Evolutionary conservation across 345 rosid genomes (phyloP).

Genomic region (Psidium guajava): DNA sequence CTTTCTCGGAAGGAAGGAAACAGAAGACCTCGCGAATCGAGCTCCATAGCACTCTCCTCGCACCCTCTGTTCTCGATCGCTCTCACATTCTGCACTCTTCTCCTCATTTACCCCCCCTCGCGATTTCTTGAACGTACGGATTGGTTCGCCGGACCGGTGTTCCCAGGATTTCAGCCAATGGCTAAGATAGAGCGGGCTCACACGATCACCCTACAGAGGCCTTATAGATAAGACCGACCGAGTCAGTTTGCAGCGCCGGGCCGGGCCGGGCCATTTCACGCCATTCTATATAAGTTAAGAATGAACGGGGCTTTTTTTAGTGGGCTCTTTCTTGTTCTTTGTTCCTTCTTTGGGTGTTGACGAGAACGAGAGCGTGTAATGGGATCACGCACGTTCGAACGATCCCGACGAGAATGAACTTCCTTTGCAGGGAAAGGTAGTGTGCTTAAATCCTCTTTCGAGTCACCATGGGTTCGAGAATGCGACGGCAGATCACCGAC

Average conservation of each 20-base stretch:
- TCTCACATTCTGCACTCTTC: slow-evolving; percentile 30
- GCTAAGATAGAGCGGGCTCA: neutral
- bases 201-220: neutral
- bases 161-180: neutral
- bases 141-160: neutral
- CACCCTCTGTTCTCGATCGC: slow-evolving; percentile 52
- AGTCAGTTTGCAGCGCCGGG: neutral
- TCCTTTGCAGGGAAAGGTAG: neutral
- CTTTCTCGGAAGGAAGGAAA: neutral
- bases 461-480: neutral
- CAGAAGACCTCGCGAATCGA: neutral
- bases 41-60: neutral
- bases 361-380: neutral
- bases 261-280: neutral
- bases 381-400: neutral
- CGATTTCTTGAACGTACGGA: neutral
- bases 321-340: neutral
- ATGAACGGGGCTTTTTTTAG: neutral
- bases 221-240: neutral
- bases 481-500: neutral
- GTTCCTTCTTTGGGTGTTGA: neutral
- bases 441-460: neutral
- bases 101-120: slow-evolving; percentile 47
- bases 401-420: neutral
- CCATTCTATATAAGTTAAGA: neutral